A percentile compares a stretch with the other conserved stretches of the same genome.
Conservation (phyloP, 768 basidiomycete genomes). For the Rubroboletus satanas region DNA sequence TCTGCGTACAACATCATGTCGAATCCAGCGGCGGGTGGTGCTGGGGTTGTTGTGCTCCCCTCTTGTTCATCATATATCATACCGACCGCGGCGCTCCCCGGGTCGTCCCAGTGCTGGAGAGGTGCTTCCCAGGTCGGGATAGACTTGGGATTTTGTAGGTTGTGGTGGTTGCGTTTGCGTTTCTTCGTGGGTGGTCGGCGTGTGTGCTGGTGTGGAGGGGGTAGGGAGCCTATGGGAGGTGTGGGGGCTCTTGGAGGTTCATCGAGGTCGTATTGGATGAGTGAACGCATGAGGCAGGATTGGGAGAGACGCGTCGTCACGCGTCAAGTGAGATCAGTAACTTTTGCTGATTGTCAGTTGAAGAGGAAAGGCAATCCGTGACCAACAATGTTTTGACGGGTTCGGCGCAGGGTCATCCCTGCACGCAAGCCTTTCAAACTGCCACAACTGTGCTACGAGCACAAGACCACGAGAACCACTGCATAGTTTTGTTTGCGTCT, state of each 20-base stretch:
- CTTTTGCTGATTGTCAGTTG: neutral
- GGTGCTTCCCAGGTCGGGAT: constrained; percentile 8
- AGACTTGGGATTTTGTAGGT: neutral
- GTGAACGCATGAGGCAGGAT: constrained; percentile 20
- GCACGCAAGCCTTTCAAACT: too few species aligned
- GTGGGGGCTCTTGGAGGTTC: constrained; percentile 1
- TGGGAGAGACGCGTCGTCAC: neutral
- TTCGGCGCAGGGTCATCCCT: too few species aligned
- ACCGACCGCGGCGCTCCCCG: constrained; percentile 21
- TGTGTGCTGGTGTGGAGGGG: neutral
- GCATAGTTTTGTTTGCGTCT: too few species aligned
- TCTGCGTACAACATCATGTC: constrained; percentile 2
- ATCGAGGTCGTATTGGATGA: constrained; percentile 29
- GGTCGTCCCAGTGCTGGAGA: constrained; percentile 46
- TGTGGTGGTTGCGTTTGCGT: constrained; percentile 35
- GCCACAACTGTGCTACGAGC: too few species aligned
- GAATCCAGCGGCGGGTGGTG: neutral
- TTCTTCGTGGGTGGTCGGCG: constrained; percentile 48
- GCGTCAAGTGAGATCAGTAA: neutral
- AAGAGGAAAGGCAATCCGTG: too few species aligned
- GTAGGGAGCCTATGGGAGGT: neutral
- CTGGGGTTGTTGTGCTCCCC: neutral
- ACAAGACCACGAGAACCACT: too few species aligned
- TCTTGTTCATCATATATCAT: constrained; percentile 34
- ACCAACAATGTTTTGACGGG: too few species aligned